Percentiles rank a stretch among this genome's conserved stretches.
phyloP scores from a whole-genome alignment of 345 rosid genomes.

The Eutrema japonicum region DNA sequence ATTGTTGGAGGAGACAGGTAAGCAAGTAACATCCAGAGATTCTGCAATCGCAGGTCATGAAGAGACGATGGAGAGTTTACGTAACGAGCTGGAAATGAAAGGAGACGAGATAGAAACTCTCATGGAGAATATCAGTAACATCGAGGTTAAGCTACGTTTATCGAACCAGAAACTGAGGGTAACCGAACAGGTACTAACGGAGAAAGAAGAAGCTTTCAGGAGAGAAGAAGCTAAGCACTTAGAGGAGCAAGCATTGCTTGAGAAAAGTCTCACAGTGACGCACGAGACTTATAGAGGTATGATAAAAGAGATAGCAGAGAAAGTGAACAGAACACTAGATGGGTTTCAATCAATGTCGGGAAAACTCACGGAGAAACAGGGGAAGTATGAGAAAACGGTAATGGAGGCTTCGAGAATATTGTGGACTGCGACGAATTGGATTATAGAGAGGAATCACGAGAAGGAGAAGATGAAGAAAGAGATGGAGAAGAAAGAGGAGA shows the following conservation, averaged over 20 bases:
- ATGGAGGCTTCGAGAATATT: conserved; percentile 52
- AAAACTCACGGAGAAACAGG: conserved; percentile 51
- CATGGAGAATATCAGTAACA: conserved; percentile 58
- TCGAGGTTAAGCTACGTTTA: conserved; percentile 84
- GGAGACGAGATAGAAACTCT: conserved; percentile 67
- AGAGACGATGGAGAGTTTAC: conserved; percentile 72
- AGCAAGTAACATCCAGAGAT: conserved; percentile 50
- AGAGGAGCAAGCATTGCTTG: conserved; percentile 66
- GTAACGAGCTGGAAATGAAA: conserved; percentile 73
- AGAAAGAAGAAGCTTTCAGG: conserved; percentile 76
- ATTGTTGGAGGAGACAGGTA: conserved; percentile 49
- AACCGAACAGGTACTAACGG: conserved; percentile 80
- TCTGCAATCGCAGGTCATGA: conserved; percentile 56
- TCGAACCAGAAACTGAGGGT: conserved; percentile 96
- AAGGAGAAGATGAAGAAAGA: conserved; percentile 45
- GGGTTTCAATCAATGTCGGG: conserved; percentile 52
- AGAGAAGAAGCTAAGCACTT: conserved; percentile 63
- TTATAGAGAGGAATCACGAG: conserved; percentile 49
- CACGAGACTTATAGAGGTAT: conserved; percentile 52
- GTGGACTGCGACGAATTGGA: conserved; percentile 57
- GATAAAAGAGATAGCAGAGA: conserved; percentile 56
- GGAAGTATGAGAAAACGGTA: conserved; percentile 49
- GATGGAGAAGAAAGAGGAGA: conserved; percentile 39
- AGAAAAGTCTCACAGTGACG: conserved; percentile 55
- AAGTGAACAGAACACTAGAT: conserved; percentile 45